Conservation (phyloP, 2,329 filamentous ascomycete species). For the Aspergillus intermedius region DNA sequence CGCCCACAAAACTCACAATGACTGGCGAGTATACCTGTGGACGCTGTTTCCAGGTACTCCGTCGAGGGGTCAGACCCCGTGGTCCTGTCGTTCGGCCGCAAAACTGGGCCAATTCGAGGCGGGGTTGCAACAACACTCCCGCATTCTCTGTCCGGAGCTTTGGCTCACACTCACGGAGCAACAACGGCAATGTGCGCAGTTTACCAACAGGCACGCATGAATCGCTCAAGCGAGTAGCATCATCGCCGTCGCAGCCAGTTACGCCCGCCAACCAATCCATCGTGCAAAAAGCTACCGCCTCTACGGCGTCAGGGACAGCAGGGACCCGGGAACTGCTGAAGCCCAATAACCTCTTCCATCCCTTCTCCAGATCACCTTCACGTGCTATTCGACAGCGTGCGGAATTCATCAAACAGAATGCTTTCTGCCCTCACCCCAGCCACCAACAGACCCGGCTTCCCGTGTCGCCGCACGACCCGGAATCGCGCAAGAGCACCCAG, state of each 20-base stretch:
- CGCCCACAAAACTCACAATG: conserved; percentile 22
- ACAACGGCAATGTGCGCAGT: conserved; percentile 13
- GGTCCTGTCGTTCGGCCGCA: conserved; percentile 17
- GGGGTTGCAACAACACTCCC: conserved; percentile 17
- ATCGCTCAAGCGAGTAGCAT: conserved; percentile 11
- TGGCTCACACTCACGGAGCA: conserved; percentile 13
- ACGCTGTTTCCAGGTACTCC: conserved; percentile 33
- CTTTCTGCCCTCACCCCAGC: conserved; percentile 84
- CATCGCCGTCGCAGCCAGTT: conserved; percentile 2
- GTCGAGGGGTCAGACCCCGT: conserved; percentile 20
- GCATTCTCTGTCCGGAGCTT: conserved; percentile 22
- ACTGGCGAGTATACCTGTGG: conserved; percentile 35
- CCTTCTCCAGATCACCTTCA: conserved; percentile 81
- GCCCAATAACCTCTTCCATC: conserved; percentile 84
- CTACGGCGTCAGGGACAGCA: conserved; percentile 16
- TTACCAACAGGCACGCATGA: conserved; percentile 13
- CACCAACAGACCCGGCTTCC: conserved; percentile 70
- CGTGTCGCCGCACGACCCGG: conserved; percentile 57
- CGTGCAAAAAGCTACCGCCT: conserved; percentile 20
- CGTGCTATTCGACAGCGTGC: conserved; percentile 81
- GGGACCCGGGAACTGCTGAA: conserved; percentile 46
- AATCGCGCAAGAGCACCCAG: conserved; percentile 49
- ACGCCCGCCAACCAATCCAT: conserved; percentile 10
- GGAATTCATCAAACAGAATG: conserved; percentile 86
- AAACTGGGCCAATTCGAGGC: conserved; percentile 18